A percentile compares a stretch with the other conserved stretches of the same genome.
Conservation (phyloP, 1,139 yeast genomes). For the Kodamaea sp. region DNA sequence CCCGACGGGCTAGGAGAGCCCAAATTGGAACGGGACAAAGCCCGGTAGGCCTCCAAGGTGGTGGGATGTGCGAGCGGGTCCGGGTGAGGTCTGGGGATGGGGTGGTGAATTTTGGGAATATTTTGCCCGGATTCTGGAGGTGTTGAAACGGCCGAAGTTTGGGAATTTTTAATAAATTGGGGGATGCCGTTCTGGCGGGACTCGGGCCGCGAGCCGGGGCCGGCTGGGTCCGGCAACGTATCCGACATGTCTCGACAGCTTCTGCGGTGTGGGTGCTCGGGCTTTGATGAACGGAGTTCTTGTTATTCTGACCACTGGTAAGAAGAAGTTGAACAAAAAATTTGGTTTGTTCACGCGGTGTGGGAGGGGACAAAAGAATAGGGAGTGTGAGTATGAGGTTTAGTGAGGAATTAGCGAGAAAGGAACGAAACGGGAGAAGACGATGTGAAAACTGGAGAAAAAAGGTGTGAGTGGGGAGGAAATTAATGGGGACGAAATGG, state of each 20-base stretch:
- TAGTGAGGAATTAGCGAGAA: not conserved
- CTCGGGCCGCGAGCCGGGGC: not conserved
- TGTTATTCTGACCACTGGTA: no score
- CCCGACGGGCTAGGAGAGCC: no score
- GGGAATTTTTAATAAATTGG: not conserved
- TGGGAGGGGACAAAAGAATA: no score
- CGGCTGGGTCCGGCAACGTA: not conserved
- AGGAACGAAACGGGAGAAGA: not conserved
- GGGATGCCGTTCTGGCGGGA: not conserved
- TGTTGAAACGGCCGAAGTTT: not conserved
- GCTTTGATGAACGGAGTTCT: no score
- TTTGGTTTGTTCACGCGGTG: no score
- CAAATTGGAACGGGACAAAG: no score
- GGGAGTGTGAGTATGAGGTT: not conserved
- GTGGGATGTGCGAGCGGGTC: no score
- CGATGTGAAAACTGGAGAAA: not conserved
- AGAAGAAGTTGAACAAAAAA: not conserved
- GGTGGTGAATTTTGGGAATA: no score
- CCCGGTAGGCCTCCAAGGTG: no score
- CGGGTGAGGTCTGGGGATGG: no score
- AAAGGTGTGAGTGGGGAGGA: conserved; percentile 1
- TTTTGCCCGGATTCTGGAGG: no score
- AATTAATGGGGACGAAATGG: conserved; percentile 1
- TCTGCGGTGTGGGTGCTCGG: not conserved
- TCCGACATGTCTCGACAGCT: not conserved